These are phyloP conservation scores for Botrytis fragariae DNA, from an alignment of 2,329 filamentous ascomycete species.

Conservation along the genomic window DNA sequence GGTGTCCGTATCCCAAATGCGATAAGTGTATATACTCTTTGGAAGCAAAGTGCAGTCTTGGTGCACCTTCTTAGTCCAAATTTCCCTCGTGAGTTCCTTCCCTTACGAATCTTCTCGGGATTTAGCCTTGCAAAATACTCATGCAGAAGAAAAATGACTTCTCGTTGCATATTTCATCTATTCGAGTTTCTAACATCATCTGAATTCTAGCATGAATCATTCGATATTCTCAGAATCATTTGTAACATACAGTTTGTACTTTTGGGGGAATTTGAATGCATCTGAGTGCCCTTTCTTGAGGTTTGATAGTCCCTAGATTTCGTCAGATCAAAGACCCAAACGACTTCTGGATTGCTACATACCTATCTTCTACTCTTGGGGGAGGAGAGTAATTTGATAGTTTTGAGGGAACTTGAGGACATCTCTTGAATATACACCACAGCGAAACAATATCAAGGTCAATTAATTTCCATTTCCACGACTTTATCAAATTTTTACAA, in stretches of 20 bases:
- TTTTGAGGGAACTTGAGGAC: background rate
- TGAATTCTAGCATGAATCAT: background rate
- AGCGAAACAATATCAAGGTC: background rate
- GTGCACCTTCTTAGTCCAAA: background rate
- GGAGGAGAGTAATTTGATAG: background rate
- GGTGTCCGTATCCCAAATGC: background rate
- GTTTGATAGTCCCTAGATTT: no score
- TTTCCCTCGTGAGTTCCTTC: background rate
- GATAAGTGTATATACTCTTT: accelerated
- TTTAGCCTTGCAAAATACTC: background rate
- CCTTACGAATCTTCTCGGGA: accelerated
- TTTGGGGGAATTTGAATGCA: background rate
- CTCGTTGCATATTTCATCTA: background rate
- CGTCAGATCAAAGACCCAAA: no score
- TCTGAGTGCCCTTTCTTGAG: no score
- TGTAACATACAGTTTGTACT: background rate
- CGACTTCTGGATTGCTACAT: no score
- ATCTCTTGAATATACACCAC: no score
- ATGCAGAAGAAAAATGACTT: background rate
- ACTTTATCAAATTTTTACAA: no score
- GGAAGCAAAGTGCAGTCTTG: background rate
- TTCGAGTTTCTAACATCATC: background rate
- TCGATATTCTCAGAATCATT: background rate
- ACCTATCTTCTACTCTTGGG: background rate
- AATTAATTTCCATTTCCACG: background rate